Percentiles rank a stretch among this genome's conserved stretches.
These are phyloP conservation scores for Penicillium oxalicum DNA, from an alignment of 2,329 filamentous ascomycete species.

Conservation along the genomic window DNA sequence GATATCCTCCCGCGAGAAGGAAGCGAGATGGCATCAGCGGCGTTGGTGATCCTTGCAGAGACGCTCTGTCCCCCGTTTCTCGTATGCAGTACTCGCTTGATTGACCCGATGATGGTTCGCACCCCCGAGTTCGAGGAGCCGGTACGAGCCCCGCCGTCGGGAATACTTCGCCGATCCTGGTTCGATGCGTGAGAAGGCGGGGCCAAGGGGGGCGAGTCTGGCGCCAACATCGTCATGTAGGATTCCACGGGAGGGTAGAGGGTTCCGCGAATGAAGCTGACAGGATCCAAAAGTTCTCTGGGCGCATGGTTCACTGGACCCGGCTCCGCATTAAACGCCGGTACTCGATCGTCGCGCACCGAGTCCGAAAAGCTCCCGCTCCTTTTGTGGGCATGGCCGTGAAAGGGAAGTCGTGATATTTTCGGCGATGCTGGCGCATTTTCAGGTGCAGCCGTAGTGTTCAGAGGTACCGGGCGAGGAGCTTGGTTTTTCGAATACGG, in stretches of 20 bases:
- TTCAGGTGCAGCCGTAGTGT: conserved; percentile 26
- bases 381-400: conserved; percentile 62
- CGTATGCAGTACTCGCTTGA: conserved; percentile 73
- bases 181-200: conserved; percentile 21
- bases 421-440: conserved; percentile 27
- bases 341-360: conserved; percentile 60
- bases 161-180: conserved; percentile 26
- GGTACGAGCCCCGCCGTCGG: conserved; percentile 23
- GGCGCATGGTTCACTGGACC: conserved; percentile 43
- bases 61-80: conserved; percentile 35
- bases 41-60: conserved; percentile 32
- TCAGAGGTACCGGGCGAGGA: conserved; percentile 40
- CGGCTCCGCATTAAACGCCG: conserved; percentile 44
- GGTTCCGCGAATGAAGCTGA: conserved; percentile 81
- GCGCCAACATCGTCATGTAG: conserved; percentile 63
- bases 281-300: conserved; percentile 63
- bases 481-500: conserved; percentile 29
- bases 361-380: conserved; percentile 87
- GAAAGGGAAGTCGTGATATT: conserved; percentile 43
- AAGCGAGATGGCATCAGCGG: conserved; percentile 25
- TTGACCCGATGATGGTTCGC: conserved; percentile 78
- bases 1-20: conserved; percentile 35
- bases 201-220: conserved; percentile 42
- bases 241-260: conserved; percentile 76
- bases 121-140: conserved; percentile 56